phyloP scores from a whole-genome alignment of 805 yeast genomes.

The Tetrapisispora nanseiensis region DNA sequence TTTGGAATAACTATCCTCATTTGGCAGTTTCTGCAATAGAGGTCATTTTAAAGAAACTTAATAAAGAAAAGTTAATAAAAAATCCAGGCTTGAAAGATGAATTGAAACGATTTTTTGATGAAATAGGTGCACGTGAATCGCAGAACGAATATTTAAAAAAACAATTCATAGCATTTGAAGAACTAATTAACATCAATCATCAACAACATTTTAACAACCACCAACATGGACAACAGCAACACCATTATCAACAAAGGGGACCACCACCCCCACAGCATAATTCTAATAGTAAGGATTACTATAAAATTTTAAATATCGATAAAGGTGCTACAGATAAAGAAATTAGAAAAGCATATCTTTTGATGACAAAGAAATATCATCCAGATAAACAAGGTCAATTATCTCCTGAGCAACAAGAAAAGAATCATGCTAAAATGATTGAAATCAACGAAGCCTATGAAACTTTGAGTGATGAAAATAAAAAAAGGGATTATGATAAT shows the following conservation, averaged over 20 bases:
- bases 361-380: constrained; percentile 70
- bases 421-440: constrained; percentile 78
- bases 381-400: constrained; percentile 78
- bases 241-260: constrained; percentile 19
- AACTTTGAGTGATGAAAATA: constrained; percentile 57
- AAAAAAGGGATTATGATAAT: constrained; percentile 55
- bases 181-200: constrained; percentile 26
- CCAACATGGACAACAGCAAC: constrained; percentile 34
- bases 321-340: constrained; percentile 59
- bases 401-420: constrained; percentile 49
- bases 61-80: neutral
- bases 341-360: constrained; percentile 72
- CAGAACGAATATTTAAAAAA: constrained; percentile 11
- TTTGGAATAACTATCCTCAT: constrained; percentile 25
- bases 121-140: constrained; percentile 13
- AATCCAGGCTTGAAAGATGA: constrained; percentile 6
- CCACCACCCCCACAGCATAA: constrained; percentile 17
- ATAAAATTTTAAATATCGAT: constrained; percentile 62
- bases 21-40: constrained; percentile 19
- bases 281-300: constrained; percentile 53
- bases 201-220: constrained; percentile 40
- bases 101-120: constrained; percentile 17
- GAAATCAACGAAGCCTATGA: constrained; percentile 91
- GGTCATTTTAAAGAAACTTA: constrained; percentile 6
- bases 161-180: constrained; percentile 31